Base-by-base conservation (phyloP, 805 yeast genomes). In the Saccharomyces mikatae region DNA sequence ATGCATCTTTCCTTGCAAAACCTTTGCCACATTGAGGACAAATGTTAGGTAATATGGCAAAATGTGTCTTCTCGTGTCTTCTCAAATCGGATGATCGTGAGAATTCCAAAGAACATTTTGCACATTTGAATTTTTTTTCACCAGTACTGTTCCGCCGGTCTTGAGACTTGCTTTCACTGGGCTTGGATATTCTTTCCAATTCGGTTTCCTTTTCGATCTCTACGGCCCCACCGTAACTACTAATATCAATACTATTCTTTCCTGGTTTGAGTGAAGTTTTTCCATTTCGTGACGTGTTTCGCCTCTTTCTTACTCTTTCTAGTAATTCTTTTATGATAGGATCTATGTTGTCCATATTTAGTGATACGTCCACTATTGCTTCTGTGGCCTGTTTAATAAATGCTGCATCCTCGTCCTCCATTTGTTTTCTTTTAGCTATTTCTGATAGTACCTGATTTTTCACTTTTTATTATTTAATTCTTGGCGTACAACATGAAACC, bases 1-100 rank as follows among this genome's bases (percentile, higher is more conserved):
- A 72, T 0, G 92, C 92, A 70, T 87, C 94, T 62, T 85, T 86
- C 50, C 94, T 73, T 0, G 92, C 91, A 75, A 87, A 87, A 0
- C 92, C 90, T 64, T 86, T 87, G 31, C 87, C 88, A 72, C 94
- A 87, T 29, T 76, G 70, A 3, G 82, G 80, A 68, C 94, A 87
- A 52, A 86, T 80, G 65, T 87, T 85, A 0, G 92, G 91, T 5
- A 87, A 80, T 3, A 84, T 80, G 29, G 82, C 58, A 48, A 86
- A 70, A 70, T 87, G 94, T 44, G 83, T 87, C 63, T 85, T 82
- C 61, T 83, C 87, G 65, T 86, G 92, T 53, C 92, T 75, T 65
- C 85, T 83, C 58, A 85, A 73, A 69, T 85, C 91, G 2, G 84
- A 78, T 1, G 87, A 80, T 36, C 92, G 74, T 49, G 83, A 74